Percentiles rank a stretch among this genome's conserved stretches.
These are phyloP conservation scores for Mortierella sp. DNA, from an alignment of 371 early-diverging fungal species.

Conservation along the genomic window DNA sequence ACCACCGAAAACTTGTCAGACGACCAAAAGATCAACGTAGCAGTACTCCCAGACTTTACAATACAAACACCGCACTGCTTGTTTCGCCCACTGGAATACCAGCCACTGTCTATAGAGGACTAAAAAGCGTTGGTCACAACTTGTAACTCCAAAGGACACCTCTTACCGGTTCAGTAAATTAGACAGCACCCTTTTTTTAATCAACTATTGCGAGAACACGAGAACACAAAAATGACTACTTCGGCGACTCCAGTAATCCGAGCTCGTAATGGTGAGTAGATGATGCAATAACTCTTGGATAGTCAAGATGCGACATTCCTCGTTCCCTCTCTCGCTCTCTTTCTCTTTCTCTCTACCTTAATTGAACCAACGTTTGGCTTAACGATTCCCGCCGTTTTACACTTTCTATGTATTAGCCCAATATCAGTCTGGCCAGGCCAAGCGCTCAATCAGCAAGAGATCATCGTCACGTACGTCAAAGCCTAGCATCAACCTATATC, in stretches of 20 bases:
- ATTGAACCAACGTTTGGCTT: no score
- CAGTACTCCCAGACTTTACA: no score
- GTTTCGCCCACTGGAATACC: no score
- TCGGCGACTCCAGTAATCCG: constrained; percentile 35
- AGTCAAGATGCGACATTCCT: background rate
- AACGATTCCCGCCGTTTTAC: background rate
- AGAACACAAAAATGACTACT: constrained; percentile 13
- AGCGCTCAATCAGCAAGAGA: background rate
- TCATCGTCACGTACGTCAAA: constrained; percentile 12
- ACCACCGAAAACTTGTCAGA: no score
- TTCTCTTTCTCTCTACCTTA: no score
- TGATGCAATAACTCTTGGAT: background rate
- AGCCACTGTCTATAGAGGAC: no score
- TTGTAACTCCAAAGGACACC: background rate
- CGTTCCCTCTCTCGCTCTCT: background rate
- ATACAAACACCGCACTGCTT: no score
- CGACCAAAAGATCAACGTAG: no score
- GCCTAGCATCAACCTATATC: constrained; percentile 10
- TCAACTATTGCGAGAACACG: background rate
- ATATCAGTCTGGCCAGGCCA: constrained; percentile 2
- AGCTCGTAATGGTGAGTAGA: constrained; percentile 36
- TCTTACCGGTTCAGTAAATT: background rate
- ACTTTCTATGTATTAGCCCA: constrained; percentile 1
- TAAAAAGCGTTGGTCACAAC: no score
- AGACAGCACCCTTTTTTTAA: background rate